Evolutionary conservation across 1,139 yeast species (phyloP).

Genomic region (Starmera stellimalicola): DNA sequence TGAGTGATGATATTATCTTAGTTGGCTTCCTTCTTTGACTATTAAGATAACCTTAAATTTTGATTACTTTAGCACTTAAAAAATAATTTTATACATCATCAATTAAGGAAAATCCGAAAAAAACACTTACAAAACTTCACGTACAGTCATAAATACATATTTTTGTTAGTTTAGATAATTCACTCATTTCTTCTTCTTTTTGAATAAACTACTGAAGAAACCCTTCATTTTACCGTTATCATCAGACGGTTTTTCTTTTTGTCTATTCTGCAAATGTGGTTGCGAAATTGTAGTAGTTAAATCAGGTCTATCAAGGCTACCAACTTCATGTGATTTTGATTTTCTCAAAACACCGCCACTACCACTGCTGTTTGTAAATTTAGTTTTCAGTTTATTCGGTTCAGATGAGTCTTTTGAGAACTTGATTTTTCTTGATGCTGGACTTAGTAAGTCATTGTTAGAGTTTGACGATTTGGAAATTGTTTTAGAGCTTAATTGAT

Average conservation of each 20-base stretch:
- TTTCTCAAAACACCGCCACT: too few relatives aligned
- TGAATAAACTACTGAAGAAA: background rate
- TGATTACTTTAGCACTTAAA: too few relatives aligned
- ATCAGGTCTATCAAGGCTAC: conserved; percentile 1
- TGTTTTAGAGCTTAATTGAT: conserved; percentile 2
- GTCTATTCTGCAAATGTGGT: conserved; percentile 1
- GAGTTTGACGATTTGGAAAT: background rate
- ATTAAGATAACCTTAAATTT: too few relatives aligned
- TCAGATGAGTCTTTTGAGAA: conserved; percentile 4
- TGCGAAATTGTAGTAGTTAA: conserved; percentile 4
- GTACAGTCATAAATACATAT: too few relatives aligned
- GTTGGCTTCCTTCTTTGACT: too few relatives aligned
- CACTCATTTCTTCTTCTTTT: background rate
- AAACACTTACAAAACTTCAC: too few relatives aligned
- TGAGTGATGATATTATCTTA: too few relatives aligned
- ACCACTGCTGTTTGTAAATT: conserved; percentile 1
- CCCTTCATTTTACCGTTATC: too few relatives aligned
- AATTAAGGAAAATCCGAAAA: too few relatives aligned
- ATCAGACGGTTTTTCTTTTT: too few relatives aligned
- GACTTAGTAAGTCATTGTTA: background rate
- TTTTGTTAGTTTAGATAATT: too few relatives aligned
- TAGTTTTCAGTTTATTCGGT: conserved; percentile 4
- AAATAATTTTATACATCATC: too few relatives aligned
- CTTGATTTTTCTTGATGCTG: conserved; percentile 3
- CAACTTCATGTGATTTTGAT: conserved; percentile 6